Percentiles rank a stretch among this genome's conserved stretches.
These are phyloP conservation scores for Somion occarium DNA, from an alignment of 1,284 basidiomycete species.

Conservation along the genomic window DNA sequence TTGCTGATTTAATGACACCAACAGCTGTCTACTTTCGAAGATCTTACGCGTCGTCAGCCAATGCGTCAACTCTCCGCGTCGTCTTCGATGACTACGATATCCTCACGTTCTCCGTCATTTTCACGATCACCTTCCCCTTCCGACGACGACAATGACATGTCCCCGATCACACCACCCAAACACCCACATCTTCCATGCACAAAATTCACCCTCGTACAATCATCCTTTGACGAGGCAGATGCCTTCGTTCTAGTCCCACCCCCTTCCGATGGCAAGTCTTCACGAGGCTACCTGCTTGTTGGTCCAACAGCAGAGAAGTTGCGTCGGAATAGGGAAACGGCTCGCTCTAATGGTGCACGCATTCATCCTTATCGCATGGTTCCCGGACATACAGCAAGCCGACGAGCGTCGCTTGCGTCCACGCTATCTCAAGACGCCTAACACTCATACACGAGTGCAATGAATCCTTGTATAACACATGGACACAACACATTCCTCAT, in stretches of 20 bases:
- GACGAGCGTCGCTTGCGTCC: neutral
- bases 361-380: conserved; percentile 1
- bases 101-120: conserved; percentile 19
- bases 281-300: conserved; percentile 37
- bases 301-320: conserved; percentile 37
- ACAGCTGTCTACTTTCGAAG: neutral
- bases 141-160: conserved; percentile 1
- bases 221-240: conserved; percentile 42
- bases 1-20: too few species aligned
- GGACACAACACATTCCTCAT: neutral
- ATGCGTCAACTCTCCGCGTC: conserved; percentile 2
- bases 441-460: neutral
- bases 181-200: conserved; percentile 17
- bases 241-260: conserved; percentile 46
- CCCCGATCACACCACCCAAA: neutral
- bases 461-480: neutral
- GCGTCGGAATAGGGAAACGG: conserved; percentile 11
- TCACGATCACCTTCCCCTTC: conserved; percentile 21
- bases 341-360: conserved; percentile 7
- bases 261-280: conserved; percentile 12
- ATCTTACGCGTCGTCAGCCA: neutral
- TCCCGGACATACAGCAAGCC: neutral
- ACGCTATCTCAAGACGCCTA: neutral
- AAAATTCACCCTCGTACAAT: conserved; percentile 16
- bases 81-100: conserved; percentile 14